Percentiles rank a stretch among this genome's conserved stretches.
phyloP scores from a whole-genome alignment of 2,329 filamentous ascomycete species.

The Epichloe coenophiala region DNA sequence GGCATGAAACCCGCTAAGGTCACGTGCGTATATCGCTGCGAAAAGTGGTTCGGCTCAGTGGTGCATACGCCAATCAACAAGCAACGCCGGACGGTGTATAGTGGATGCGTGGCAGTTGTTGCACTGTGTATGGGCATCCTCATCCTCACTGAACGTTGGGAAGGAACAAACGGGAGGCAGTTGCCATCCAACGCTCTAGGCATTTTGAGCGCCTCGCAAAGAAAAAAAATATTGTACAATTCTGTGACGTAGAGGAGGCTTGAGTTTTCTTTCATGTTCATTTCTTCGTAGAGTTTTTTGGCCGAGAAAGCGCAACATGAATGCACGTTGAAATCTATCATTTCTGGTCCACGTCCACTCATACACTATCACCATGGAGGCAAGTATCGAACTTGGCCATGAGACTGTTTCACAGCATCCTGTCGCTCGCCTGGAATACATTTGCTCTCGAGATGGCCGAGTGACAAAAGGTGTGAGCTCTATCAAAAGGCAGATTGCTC shows the following conservation, averaged over 20 bases:
- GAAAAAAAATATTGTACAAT: not conserved
- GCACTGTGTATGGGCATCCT: not conserved
- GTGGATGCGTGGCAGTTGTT: not conserved
- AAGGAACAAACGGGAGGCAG: not conserved
- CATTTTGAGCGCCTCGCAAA: not conserved
- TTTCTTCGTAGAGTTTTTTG: not conserved
- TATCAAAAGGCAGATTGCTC: not conserved
- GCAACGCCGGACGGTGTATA: not conserved
- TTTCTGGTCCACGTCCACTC: not conserved
- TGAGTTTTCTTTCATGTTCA: too few species aligned
- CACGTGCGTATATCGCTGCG: conserved; percentile 16
- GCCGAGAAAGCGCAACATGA: not conserved
- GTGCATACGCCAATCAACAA: not conserved
- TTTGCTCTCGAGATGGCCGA: not conserved
- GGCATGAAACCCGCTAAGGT: conserved; percentile 22
- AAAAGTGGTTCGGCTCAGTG: not conserved
- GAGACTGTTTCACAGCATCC: not conserved
- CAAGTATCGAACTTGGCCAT: not conserved
- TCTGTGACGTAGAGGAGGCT: not conserved
- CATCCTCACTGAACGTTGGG: not conserved
- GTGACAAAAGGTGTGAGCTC: conserved; percentile 2
- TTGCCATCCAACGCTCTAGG: not conserved
- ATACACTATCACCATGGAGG: conserved; percentile 1
- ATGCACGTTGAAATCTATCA: not conserved
- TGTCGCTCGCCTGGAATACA: conserved; percentile 4